Evolutionary conservation across 2,329 filamentous ascomycete species (phyloP).

Genomic region (Verticillium alfalfae): DNA sequence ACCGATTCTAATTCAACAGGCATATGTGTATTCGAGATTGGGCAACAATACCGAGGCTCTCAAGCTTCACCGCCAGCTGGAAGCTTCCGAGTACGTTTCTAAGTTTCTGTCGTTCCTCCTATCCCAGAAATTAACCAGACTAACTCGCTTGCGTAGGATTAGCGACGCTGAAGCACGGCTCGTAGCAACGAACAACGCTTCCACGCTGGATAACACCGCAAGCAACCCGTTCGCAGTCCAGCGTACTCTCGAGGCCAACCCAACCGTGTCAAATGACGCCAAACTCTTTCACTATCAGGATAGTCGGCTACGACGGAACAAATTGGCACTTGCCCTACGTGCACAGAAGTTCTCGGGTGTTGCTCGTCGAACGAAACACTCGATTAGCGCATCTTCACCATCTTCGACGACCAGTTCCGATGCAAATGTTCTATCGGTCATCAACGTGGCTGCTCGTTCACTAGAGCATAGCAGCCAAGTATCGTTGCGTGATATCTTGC

Average conservation of each 20-base stretch:
- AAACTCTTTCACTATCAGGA: conserved; percentile 68
- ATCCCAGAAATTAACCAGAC: neutral
- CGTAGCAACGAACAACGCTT: conserved; percentile 61
- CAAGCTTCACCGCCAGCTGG: conserved; percentile 55
- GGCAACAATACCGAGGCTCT: conserved; percentile 63
- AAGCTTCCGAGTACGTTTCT: conserved; percentile 50
- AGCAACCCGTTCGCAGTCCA: conserved; percentile 66
- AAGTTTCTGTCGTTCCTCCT: neutral
- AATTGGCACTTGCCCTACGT: conserved; percentile 58
- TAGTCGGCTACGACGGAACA: conserved; percentile 50
- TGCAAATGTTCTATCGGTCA: conserved; percentile 37
- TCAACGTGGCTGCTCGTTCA: conserved; percentile 62
- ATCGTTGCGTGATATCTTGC: conserved; percentile 63
- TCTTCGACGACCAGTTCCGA: conserved; percentile 21
- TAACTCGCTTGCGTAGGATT: conserved; percentile 39
- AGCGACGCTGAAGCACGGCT: conserved; percentile 61
- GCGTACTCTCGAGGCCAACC: conserved; percentile 51
- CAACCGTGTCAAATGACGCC: conserved; percentile 49
- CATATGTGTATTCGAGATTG: conserved; percentile 63
- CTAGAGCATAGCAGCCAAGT: conserved; percentile 47
- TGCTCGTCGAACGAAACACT: conserved; percentile 37
- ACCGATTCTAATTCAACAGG: conserved; percentile 71
- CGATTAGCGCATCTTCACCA: conserved; percentile 23
- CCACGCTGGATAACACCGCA: conserved; percentile 31
- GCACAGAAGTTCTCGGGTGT: conserved; percentile 64